Base-by-base conservation (phyloP, 345 rosid genomes). In the Euphorbia pulcherrima region DNA sequence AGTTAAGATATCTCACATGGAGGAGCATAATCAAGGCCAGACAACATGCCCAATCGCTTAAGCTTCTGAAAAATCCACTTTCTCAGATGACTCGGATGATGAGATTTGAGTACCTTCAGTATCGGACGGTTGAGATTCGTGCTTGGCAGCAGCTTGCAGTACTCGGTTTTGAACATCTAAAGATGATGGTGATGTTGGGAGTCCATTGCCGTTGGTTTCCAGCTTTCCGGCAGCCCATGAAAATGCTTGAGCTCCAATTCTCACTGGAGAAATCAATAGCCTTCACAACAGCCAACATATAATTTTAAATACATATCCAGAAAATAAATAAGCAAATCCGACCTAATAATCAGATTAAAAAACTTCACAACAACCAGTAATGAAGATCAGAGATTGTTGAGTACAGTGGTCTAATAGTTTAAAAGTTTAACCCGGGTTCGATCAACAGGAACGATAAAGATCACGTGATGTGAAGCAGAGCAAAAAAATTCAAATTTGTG, bases 141-240 rank as follows among this genome's bases (percentile, higher is more conserved):
- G 97, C 78, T 87, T 90, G 9, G 96, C 97, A 20, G 97, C 97
- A 58, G 98, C 98, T 71, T 89, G 80, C 74, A 90, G 78, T 64
- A 90, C 98, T 39, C 97, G 82, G 76, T 75, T 89, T 75, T 85
- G 92, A 61, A 89, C 90, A 59, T 89, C 97, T 41, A 72, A 74
- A 20, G 97, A 89, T 41, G 97, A 94, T 70, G 99, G 98, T 24
- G 95, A 91, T 6, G 97, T 91, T 14, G 99, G 95, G 35, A 91
- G 90, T 60, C 96, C 88, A 33, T 77, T 70, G 69, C 96, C 79
- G n/a, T 88, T 89, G 53, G 87, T 89, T 70, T 94, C 99, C 59
- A 94, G 62, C 75, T 89, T 94, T 35, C 88, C 92, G 37, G 92
- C 87, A 53, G 84, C 88, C 97, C 96, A 86, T 60, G 96, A 84